Evolutionary conservation across 75 land plant species (phyloP), one percentile per base, ranked within the genome.

Genomic region (Cupressus sempervirens): DNA sequence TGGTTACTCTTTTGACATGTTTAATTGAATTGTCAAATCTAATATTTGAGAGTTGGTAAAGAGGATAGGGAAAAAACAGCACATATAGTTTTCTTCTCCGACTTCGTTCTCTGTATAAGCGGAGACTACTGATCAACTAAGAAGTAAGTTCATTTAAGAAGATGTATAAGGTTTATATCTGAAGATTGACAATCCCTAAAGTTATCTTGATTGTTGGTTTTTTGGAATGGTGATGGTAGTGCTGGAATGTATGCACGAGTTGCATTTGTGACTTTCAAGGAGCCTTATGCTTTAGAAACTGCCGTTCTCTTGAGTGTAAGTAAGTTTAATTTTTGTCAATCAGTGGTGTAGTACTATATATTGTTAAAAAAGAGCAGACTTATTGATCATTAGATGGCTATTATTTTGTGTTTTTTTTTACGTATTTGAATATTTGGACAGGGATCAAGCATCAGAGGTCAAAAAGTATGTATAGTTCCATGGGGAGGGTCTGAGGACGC

Each of bases 401-500:
- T 68, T 68, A 41, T 20, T 41, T 7, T 10, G 20, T 32, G 46
- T 46, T 46, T 15, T 18, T 20, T 76, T 76, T 41, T 15, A 3
- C 36, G 12, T 41, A 20, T 76, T 7, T 76, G 80, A 26, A 0
- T 74, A 20, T 15, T 76, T 41, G 48, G 36, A 76, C 48, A 76
- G 80, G 80, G 80, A 40, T 40, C 80, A 6, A 76, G n/a, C 2
- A 41, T 76, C 43, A 7, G 40, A 76, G 29, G 41, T 76, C n/a
- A 76, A 41, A 1, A 41, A 76, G 29, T 76, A 1, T 76, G 80
- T 41, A 23, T 76, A 76, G 80, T 76, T 40, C 80, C 48, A 9
- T 76, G 48, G 80, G 80, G 48, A 76, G 80, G 80, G 41, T 76
- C 80, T 20, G 48, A 76, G n/a, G 80, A 76, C 4, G 80, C 80